A percentile compares a stretch with the other conserved stretches of the same genome.
These are phyloP conservation scores for Intubia oerlemansii DNA, from an alignment of 2,329 filamentous ascomycete genomes.

Conservation along the genomic window DNA sequence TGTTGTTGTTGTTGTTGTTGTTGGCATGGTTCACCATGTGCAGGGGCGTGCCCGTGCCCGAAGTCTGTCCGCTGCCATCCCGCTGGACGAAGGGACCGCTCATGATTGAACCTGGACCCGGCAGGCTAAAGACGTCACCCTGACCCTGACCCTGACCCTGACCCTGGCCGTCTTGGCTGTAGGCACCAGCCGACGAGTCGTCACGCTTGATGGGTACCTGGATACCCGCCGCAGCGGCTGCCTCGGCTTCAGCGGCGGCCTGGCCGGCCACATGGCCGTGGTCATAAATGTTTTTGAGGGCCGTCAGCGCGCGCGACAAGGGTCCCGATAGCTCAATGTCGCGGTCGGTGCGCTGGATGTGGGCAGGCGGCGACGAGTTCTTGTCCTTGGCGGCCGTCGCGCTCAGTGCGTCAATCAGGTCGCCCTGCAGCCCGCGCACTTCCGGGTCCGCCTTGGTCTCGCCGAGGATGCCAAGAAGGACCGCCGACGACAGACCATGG, in stretches of 20 bases:
- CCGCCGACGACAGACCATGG: slow-evolving; percentile 41
- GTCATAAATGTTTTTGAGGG: slow-evolving; percentile 44
- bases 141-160: too few species aligned
- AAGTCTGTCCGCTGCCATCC: too few species aligned
- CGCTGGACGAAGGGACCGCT: too few species aligned
- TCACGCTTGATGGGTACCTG: too few species aligned
- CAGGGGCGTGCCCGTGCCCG: too few species aligned
- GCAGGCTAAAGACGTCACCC: too few species aligned
- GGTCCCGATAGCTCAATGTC: slow-evolving; percentile 42
- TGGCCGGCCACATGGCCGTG: slow-evolving; percentile 35
- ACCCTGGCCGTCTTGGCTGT: too few species aligned
- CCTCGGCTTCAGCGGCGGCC: not conserved
- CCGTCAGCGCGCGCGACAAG: slow-evolving; percentile 35
- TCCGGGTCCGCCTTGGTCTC: slow-evolving; percentile 43
- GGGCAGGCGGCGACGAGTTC: slow-evolving; percentile 24
- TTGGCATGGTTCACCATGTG: too few species aligned
- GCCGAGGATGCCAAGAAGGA: slow-evolving; percentile 39
- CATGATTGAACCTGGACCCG: too few species aligned
- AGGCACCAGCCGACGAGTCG: too few species aligned
- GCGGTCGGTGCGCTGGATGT: slow-evolving; percentile 32
- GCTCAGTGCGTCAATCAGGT: slow-evolving; percentile 40
- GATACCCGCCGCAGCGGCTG: not conserved
- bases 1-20: too few species aligned
- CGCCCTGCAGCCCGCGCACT: slow-evolving; percentile 39
- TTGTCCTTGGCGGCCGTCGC: slow-evolving; percentile 42